Evolutionary conservation across 2,329 filamentous ascomycete species (phyloP).

Genomic region (Arthrobotrys conoides): DNA sequence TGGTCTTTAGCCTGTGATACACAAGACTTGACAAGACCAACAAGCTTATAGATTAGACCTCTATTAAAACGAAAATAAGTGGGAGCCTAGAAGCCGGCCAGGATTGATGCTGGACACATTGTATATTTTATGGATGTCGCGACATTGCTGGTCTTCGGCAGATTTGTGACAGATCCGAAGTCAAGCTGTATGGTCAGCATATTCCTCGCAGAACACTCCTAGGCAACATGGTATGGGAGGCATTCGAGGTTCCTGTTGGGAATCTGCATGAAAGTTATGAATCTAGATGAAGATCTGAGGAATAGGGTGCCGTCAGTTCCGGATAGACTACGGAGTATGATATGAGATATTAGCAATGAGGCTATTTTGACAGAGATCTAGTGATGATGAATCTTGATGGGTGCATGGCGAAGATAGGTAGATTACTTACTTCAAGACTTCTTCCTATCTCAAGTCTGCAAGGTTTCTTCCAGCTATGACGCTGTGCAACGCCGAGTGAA

Average conservation of each 20-base stretch:
- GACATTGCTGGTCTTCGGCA: constrained; percentile 35
- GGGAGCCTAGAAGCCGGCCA: constrained; percentile 37
- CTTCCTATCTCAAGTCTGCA: constrained; percentile 27
- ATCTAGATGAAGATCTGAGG: constrained; percentile 28
- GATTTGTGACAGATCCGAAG: constrained; percentile 37
- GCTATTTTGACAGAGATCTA: constrained; percentile 10
- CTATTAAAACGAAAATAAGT: constrained; percentile 30
- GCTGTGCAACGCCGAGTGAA: constrained; percentile 34
- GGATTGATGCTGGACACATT: constrained; percentile 29
- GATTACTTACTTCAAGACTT: constrained; percentile 11
- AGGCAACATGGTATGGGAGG: constrained; percentile 5
- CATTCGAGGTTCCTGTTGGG: constrained; percentile 20
- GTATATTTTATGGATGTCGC: constrained; percentile 20
- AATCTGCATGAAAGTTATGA: constrained; percentile 22
- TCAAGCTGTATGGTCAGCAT: constrained; percentile 15
- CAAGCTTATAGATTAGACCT: constrained; percentile 21
- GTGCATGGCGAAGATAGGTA: constrained; percentile 3
- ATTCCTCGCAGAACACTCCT: not conserved
- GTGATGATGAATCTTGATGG: constrained; percentile 19
- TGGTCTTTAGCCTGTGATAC: constrained; percentile 44
- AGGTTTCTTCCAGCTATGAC: constrained; percentile 21
- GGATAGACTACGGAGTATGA: constrained; percentile 14
- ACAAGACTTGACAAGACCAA: constrained; percentile 36
- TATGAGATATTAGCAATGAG: not conserved
- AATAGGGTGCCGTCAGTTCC: constrained; percentile 35